Conservation (phyloP, 2,329 filamentous ascomycete genomes). For the Colletotrichum horii region DNA sequence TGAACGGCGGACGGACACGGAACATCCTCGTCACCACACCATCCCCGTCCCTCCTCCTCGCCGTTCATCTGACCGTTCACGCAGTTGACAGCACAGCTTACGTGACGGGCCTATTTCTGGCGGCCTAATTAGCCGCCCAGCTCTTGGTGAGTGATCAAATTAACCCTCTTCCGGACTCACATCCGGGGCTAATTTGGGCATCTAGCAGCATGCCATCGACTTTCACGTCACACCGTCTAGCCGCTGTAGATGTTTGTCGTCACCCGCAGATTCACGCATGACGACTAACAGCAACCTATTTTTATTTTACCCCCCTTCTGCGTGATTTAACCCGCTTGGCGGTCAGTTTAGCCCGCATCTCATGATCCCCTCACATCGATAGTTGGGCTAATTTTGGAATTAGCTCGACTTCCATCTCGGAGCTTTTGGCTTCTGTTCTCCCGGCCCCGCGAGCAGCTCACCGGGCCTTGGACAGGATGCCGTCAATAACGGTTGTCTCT, state of each 20-base stretch:
- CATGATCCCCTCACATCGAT: neutral
- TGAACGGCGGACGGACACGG: neutral
- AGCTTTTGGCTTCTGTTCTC: neutral
- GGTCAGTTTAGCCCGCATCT: neutral
- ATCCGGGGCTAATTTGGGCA: conserved; percentile 31
- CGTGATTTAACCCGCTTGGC: conserved; percentile 9
- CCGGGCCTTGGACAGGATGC: conserved; percentile 26
- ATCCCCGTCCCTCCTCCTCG: neutral
- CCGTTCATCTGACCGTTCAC: conserved; percentile 2
- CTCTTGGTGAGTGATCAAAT: conserved; percentile 18
- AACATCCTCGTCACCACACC: neutral
- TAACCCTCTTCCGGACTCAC: conserved; percentile 5
- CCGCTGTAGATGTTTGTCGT: conserved; percentile 22
- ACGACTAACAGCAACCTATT: conserved; percentile 28
- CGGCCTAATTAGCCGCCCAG: conserved; percentile 21
- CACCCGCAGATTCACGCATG: conserved; percentile 15
- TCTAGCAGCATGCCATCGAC: neutral
- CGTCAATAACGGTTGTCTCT: conserved; percentile 5
- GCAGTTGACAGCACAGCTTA: neutral
- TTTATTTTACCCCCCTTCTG: conserved; percentile 39
- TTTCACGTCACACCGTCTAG: conserved; percentile 7
- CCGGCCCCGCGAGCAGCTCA: neutral
- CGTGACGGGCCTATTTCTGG: conserved; percentile 12
- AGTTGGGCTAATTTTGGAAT: conserved; percentile 18
- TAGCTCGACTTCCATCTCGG: neutral